Evolutionary conservation across 768 basidiomycete species (phyloP).

Genomic region (Galerina sulciceps): DNA sequence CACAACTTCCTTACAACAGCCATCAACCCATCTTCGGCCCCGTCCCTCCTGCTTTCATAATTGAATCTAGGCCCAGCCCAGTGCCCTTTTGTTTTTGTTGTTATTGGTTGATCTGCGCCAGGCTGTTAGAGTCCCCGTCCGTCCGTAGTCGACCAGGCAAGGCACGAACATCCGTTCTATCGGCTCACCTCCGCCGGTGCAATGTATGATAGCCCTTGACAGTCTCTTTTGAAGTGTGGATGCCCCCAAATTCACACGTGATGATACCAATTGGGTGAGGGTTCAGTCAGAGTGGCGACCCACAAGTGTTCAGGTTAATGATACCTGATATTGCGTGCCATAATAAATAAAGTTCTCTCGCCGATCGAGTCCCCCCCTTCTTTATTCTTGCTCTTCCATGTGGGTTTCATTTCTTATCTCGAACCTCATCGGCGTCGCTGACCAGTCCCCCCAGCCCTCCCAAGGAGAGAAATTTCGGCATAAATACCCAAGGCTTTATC

Average conservation of each 20-base stretch:
- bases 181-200: not conserved
- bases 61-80: no score
- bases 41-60: no score
- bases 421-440: not conserved
- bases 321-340: constrained; percentile 1
- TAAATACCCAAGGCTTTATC: not conserved
- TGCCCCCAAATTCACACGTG: not conserved
- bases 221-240: not conserved
- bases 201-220: not conserved
- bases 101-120: no score
- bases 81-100: no score
- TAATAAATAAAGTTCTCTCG: constrained; percentile 7
- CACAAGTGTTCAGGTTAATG: not conserved
- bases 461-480: not conserved
- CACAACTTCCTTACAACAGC: no score
- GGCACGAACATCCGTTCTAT: not conserved
- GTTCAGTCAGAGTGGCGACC: not conserved
- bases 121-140: no score
- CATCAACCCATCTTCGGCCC: no score
- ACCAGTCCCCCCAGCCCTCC: not conserved
- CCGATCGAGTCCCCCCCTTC: not conserved
- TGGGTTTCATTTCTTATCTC: constrained; percentile 1
- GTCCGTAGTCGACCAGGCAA: no score
- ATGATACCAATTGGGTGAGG: not conserved
- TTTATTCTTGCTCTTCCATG: not conserved